These are phyloP conservation scores for Trypanosoma brucei DNA, from an alignment of 208 protist genomes.

Conservation along the genomic window DNA sequence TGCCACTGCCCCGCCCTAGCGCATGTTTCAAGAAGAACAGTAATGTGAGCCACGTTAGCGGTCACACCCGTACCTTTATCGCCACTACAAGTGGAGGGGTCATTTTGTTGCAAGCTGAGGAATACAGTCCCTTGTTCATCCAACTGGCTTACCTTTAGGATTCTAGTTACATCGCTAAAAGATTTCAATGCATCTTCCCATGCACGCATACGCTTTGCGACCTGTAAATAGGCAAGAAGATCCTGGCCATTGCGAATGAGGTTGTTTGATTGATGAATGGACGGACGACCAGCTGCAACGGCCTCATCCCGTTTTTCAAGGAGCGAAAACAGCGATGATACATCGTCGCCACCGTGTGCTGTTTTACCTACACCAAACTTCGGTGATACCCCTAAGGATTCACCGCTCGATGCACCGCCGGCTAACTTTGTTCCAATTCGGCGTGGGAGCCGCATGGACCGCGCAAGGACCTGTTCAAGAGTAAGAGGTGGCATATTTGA, in stretches of 20 bases:
- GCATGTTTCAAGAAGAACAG: constrained; percentile 50
- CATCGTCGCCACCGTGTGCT: neutral
- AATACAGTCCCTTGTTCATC: constrained; percentile 1
- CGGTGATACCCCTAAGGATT: neutral
- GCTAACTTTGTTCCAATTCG: constrained; percentile 20
- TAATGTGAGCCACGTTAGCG: constrained; percentile 41
- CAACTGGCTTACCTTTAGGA: constrained; percentile 4
- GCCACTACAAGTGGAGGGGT: neutral
- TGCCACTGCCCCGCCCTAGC: constrained; percentile 43
- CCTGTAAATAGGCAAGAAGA: constrained; percentile 55
- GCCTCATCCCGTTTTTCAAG: constrained; percentile 63
- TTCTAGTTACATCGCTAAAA: constrained; percentile 47
- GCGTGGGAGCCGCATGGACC: constrained; percentile 70
- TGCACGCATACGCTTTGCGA: constrained; percentile 41
- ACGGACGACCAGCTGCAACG: constrained; percentile 28
- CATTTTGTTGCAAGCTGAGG: constrained; percentile 7
- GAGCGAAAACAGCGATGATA: constrained; percentile 44
- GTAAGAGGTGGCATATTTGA: constrained; percentile 63
- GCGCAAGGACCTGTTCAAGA: constrained; percentile 83
- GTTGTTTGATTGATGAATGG: constrained; percentile 30
- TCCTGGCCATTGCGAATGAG: constrained; percentile 65
- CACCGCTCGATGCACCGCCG: neutral
- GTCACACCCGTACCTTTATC: constrained; percentile 7
- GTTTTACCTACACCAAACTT: neutral
- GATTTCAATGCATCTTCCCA: constrained; percentile 69